Percentiles rank a stretch among this genome's conserved stretches.
These are phyloP conservation scores for Aspergillus texensis DNA, from an alignment of 2,329 filamentous ascomycete genomes.

Conservation along the genomic window DNA sequence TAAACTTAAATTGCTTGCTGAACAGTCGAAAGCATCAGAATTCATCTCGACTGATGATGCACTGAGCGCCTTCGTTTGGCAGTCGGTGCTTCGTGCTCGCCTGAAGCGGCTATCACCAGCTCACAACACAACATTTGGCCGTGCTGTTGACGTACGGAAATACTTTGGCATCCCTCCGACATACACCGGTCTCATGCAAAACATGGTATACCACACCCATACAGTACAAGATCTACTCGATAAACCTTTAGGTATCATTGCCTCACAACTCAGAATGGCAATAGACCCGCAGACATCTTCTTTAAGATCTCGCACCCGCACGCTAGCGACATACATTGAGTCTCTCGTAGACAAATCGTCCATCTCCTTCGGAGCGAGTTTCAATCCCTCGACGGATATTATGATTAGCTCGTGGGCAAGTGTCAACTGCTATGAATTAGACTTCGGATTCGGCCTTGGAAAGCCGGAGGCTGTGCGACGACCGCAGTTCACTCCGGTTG, in stretches of 20 bases:
- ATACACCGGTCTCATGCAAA: conserved; percentile 55
- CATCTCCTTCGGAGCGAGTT: conserved; percentile 26
- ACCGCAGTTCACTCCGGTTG: conserved; percentile 50
- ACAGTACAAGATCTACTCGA: conserved; percentile 33
- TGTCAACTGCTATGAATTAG: conserved; percentile 47
- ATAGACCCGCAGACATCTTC: conserved; percentile 38
- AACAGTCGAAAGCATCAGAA: background rate
- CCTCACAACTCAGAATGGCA: conserved; percentile 43
- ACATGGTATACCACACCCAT: conserved; percentile 47
- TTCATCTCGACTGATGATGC: conserved; percentile 60
- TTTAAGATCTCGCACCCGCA: conserved; percentile 40
- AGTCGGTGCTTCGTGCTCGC: conserved; percentile 48
- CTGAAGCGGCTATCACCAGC: conserved; percentile 33
- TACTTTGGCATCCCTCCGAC: conserved; percentile 44
- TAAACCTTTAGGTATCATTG: conserved; percentile 38
- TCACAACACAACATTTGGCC: conserved; percentile 42
- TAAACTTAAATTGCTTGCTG: conserved; percentile 46
- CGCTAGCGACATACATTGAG: conserved; percentile 46
- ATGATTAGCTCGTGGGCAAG: conserved; percentile 61
- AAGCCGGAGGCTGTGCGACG: conserved; percentile 51
- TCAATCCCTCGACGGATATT: conserved; percentile 48
- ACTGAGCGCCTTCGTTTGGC: conserved; percentile 56
- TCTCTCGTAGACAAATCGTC: conserved; percentile 36
- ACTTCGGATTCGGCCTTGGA: conserved; percentile 52
- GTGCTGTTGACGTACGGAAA: conserved; percentile 54